Conservation (phyloP, 441 rosid species). For the Arabidopsis hybrid region DNA sequence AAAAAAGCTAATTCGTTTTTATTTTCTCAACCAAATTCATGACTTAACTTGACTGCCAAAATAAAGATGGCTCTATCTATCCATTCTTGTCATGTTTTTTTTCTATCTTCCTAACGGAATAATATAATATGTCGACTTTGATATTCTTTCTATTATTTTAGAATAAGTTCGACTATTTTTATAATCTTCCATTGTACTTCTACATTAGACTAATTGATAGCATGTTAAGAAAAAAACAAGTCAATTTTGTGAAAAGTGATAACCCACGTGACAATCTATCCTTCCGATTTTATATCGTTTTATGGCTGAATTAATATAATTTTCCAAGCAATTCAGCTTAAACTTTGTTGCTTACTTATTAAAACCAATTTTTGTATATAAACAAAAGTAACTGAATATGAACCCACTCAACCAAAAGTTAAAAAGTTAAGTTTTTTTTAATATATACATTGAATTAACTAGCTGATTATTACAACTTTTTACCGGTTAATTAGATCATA, state of each 20-base stretch:
- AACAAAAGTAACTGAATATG: not conserved
- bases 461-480: not conserved
- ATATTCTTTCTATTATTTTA: conserved; percentile 34
- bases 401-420: not conserved
- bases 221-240: not conserved
- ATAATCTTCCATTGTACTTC: not conserved
- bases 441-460: not conserved
- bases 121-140: conserved; percentile 36
- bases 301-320: not conserved
- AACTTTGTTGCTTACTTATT: not conserved
- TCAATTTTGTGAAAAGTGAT: not conserved
- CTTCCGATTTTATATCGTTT: not conserved
- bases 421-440: not conserved
- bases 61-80: conserved; percentile 38
- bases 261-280: not conserved
- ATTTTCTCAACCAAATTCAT: conserved; percentile 40
- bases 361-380: not conserved
- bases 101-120: conserved; percentile 5
- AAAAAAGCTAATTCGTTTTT: conserved; percentile 35
- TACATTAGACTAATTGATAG: not conserved
- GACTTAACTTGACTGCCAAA: conserved; percentile 41
- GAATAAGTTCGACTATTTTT: not conserved
- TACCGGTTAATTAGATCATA: not conserved
- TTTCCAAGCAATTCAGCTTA: not conserved
- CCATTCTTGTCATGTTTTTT: conserved; percentile 21